Conservation (phyloP, 306 rosid species). For the Malus orientalis region DNA sequence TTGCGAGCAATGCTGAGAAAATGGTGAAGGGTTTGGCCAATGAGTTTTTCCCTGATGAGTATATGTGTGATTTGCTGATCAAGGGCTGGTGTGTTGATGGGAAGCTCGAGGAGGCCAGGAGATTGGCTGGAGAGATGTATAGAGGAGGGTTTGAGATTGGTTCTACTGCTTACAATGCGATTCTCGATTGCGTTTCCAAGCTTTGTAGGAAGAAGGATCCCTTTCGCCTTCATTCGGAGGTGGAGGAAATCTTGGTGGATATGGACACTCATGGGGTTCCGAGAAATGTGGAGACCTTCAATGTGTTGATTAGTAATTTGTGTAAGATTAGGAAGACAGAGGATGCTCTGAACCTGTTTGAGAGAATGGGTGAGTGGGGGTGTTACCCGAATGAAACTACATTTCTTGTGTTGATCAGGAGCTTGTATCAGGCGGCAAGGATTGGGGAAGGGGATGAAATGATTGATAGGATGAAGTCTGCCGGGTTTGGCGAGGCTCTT, state of each 20-base stretch:
- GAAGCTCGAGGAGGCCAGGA: slow-evolving; percentile 61
- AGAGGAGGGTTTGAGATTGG: slow-evolving; percentile 81
- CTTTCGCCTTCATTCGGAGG: slow-evolving; percentile 54
- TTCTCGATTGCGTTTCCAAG: slow-evolving; percentile 66
- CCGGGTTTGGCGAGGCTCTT: slow-evolving; percentile 43
- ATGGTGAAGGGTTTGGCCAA: slow-evolving; percentile 61
- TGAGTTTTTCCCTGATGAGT: slow-evolving; percentile 61
- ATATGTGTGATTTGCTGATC: slow-evolving; percentile 51
- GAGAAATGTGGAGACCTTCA: slow-evolving; percentile 72
- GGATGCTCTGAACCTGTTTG: slow-evolving; percentile 50
- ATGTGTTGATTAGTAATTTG: slow-evolving; percentile 56
- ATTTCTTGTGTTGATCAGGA: slow-evolving; percentile 47
- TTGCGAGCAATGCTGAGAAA: slow-evolving; percentile 59
- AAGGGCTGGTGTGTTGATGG: slow-evolving; percentile 62
- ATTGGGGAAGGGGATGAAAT: slow-evolving; percentile 80
- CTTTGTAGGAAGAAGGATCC: slow-evolving; percentile 74
- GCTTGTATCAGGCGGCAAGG: slow-evolving; percentile 77
- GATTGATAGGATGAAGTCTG: slow-evolving; percentile 73
- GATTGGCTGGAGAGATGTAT: slow-evolving; percentile 74
- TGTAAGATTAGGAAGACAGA: slow-evolving; percentile 71
- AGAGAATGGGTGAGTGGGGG: slow-evolving; percentile 62
- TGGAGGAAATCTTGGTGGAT: slow-evolving; percentile 48
- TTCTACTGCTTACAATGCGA: slow-evolving; percentile 49
- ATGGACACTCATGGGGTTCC: slow-evolving; percentile 69
- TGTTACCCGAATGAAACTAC: slow-evolving; percentile 36